These are phyloP conservation scores for Physaria fendleri DNA, from an alignment of 345 rosid species.

Conservation along the genomic window DNA sequence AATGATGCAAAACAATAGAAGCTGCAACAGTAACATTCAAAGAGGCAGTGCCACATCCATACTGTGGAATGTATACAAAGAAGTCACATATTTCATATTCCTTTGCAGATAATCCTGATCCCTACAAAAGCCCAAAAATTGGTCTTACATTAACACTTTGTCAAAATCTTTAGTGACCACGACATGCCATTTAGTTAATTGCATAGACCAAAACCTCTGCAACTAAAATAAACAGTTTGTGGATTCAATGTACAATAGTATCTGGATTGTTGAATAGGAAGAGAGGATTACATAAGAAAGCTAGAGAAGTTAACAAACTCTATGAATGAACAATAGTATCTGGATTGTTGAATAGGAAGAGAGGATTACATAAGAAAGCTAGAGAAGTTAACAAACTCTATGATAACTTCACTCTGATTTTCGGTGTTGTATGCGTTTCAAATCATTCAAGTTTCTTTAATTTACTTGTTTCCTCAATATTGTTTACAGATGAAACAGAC, in stretches of 20 bases:
- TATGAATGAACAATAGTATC: too few species aligned
- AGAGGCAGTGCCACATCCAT: conserved; percentile 91
- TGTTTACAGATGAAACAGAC: not conserved
- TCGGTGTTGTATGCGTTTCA: not conserved
- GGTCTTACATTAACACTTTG: not conserved
- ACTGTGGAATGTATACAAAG: conserved; percentile 87
- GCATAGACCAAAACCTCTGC: not conserved
- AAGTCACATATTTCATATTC: conserved; percentile 91
- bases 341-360: too few species aligned
- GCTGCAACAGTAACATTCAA: conserved; percentile 96
- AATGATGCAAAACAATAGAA: conserved; percentile 88
- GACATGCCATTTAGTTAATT: not conserved
- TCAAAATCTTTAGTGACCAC: not conserved
- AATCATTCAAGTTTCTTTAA: not conserved
- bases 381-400: not conserved
- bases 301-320: not conserved
- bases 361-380: not conserved
- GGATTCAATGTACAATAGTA: not conserved
- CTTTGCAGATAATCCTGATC: conserved; percentile 82
- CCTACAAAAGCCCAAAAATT: conserved; percentile 37
- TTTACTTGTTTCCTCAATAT: conserved; percentile 26
- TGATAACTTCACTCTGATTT: not conserved
- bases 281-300: not conserved
- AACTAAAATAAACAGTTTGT: not conserved
- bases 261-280: too few species aligned